phyloP scores from a whole-genome alignment of 2,329 filamentous ascomycete genomes.

The Paracoccidioides brasiliensis region DNA sequence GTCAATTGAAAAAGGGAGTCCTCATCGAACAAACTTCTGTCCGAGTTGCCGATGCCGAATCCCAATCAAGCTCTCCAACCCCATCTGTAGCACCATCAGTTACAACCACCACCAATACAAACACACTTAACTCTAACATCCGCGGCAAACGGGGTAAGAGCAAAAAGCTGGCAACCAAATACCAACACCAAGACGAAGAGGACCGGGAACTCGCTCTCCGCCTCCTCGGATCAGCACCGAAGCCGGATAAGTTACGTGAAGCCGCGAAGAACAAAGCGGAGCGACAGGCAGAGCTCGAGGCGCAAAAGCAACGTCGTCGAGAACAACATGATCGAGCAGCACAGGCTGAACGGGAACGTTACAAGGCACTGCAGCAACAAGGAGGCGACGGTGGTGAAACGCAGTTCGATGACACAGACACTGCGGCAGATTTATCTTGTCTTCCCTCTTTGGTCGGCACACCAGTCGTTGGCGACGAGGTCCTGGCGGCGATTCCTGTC shows the following conservation, averaged over 20 bases:
- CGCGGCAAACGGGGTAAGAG: slow-evolving; percentile 70
- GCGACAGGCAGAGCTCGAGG: slow-evolving; percentile 59
- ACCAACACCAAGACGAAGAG: slow-evolving; percentile 88
- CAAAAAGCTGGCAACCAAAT: slow-evolving; percentile 80
- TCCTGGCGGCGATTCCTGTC: slow-evolving; percentile 45
- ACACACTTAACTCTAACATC: slow-evolving; percentile 18
- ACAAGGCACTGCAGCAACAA: slow-evolving; percentile 57
- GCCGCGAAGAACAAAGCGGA: slow-evolving; percentile 48
- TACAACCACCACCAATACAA: slow-evolving; percentile 6
- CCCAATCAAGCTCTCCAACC: slow-evolving; percentile 12
- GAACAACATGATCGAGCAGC: slow-evolving; percentile 70
- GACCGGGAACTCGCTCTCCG: slow-evolving; percentile 72
- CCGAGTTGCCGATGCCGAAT: slow-evolving; percentile 9
- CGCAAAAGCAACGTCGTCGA: slow-evolving; percentile 59
- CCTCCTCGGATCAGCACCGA: slow-evolving; percentile 60
- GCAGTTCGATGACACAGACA: slow-evolving; percentile 36
- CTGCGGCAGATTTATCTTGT: slow-evolving; percentile 46
- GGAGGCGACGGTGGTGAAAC: slow-evolving; percentile 36
- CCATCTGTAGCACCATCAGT: slow-evolving; percentile 10
- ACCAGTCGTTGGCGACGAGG: slow-evolving; percentile 69
- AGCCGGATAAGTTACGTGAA: slow-evolving; percentile 38
- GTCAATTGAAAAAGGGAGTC: slow-evolving; percentile 21
- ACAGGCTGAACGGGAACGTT: slow-evolving; percentile 47
- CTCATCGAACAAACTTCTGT: slow-evolving; percentile 11
- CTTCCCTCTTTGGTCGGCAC: slow-evolving; percentile 54